Evolutionary conservation across 2,329 filamentous ascomycete species (phyloP).

Genomic region (Akanthomyces dipterigenus): DNA sequence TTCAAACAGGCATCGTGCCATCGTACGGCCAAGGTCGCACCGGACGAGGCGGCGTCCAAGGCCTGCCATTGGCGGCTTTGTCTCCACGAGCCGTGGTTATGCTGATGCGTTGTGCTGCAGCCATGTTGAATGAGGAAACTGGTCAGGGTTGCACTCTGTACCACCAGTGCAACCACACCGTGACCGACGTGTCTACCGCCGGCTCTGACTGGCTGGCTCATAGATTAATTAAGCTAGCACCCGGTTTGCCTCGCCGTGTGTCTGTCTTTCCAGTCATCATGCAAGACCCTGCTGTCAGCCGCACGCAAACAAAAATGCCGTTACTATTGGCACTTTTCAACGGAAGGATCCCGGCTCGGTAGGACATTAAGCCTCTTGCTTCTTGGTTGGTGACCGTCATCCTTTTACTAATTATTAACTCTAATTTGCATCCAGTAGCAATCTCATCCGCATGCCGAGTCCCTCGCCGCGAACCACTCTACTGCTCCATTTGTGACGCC

Average conservation of each 20-base stretch:
- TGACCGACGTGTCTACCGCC: neutral
- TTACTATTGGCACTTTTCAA: constrained; percentile 2
- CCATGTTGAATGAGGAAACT: constrained; percentile 5
- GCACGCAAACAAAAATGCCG: neutral
- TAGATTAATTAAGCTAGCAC: constrained; percentile 8
- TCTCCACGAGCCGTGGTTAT: neutral
- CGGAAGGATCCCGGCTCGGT: neutral
- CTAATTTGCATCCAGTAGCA: constrained; percentile 3
- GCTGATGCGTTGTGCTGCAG: neutral
- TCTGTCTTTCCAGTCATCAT: neutral
- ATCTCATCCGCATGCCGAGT: neutral
- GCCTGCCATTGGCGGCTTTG: neutral
- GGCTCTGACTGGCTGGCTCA: neutral
- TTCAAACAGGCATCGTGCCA: neutral
- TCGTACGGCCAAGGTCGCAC: neutral
- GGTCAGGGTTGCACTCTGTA: neutral
- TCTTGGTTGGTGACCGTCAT: neutral
- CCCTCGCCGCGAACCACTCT: neutral
- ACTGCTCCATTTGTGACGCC: neutral
- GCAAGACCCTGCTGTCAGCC: neutral
- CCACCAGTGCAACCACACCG: neutral
- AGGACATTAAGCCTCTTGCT: neutral
- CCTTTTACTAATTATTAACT: neutral
- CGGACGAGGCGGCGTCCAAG: neutral
- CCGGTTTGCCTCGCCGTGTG: neutral